These are phyloP conservation scores for Luvunga scandens DNA, from an alignment of 345 rosid species.

Conservation along the genomic window DNA sequence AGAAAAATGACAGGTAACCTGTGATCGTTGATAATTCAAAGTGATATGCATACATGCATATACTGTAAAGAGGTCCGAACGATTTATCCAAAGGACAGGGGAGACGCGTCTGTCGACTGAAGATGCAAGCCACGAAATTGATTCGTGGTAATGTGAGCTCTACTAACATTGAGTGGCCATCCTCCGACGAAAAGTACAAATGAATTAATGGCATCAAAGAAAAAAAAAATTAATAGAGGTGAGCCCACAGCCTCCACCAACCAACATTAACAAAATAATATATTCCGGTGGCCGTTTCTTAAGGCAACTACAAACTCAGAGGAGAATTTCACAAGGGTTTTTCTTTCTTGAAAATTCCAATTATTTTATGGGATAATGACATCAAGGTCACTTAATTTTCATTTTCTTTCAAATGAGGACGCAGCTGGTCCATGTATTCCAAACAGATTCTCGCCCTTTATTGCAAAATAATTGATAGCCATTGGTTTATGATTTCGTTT, in stretches of 20 bases:
- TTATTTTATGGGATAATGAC: neutral
- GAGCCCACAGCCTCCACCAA: neutral
- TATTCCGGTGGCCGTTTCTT: neutral
- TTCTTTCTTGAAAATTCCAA: conserved; percentile 8
- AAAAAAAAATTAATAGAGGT: neutral
- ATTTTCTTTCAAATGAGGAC: neutral
- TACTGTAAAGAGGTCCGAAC: neutral
- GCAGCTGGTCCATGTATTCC: neutral
- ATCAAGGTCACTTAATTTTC: neutral
- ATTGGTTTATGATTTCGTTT: too few species aligned
- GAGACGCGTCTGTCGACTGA: too few species aligned
- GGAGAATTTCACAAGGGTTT: conserved; percentile 9
- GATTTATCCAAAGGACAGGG: conserved; percentile 13
- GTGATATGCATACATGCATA: neutral
- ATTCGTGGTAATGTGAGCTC: conserved; percentile 19
- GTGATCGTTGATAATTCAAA: neutral
- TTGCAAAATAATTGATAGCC: neutral
- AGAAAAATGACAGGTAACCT: neutral
- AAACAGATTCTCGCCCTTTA: neutral
- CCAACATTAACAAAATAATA: neutral
- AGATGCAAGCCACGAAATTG: conserved; percentile 2
- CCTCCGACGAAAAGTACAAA: neutral
- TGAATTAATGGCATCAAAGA: too few species aligned
- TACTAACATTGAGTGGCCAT: conserved; percentile 14
- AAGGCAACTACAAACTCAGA: neutral